phyloP scores from a whole-genome alignment of 2,329 filamentous ascomycete genomes.

The Hypocreales sp. region DNA sequence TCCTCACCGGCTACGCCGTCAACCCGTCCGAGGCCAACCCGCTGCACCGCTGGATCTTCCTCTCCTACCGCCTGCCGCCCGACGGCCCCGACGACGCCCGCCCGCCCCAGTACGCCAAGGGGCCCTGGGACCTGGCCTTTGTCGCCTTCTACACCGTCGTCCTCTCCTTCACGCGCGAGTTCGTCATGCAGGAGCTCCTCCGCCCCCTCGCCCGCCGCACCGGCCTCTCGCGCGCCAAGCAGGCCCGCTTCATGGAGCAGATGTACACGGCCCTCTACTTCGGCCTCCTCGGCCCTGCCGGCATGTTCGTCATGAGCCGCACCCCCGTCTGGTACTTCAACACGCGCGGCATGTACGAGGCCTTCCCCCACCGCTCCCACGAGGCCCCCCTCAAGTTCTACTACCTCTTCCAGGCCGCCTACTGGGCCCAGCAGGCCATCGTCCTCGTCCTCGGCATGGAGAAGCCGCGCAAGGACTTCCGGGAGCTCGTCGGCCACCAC shows the following conservation, averaged over 20 bases:
- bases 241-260: conserved; percentile 90
- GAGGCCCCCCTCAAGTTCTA: conserved; percentile 82
- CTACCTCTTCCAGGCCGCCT: conserved; percentile 85
- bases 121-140: conserved; percentile 72
- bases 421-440: conserved; percentile 91
- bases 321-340: conserved; percentile 97
- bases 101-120: conserved; percentile 92
- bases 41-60: conserved; percentile 68
- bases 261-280: conserved; percentile 92
- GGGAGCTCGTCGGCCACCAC: conserved; percentile 83
- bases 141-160: conserved; percentile 81
- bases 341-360: conserved; percentile 77
- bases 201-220: conserved; percentile 56
- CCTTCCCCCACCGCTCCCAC: conserved; percentile 71
- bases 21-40: conserved; percentile 69
- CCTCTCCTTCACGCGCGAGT: conserved; percentile 85
- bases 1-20: conserved; percentile 54
- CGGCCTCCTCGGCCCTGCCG: conserved; percentile 62
- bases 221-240: conserved; percentile 64
- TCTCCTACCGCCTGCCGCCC: conserved; percentile 63
- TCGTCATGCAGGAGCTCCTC: conserved; percentile 84
- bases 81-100: conserved; percentile 22
- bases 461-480: conserved; percentile 89
- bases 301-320: conserved; percentile 77
- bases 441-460: conserved; percentile 77